These are phyloP conservation scores for Iris macrosiphon DNA, from an alignment of 106 monocot genomes.

Conservation along the genomic window DNA sequence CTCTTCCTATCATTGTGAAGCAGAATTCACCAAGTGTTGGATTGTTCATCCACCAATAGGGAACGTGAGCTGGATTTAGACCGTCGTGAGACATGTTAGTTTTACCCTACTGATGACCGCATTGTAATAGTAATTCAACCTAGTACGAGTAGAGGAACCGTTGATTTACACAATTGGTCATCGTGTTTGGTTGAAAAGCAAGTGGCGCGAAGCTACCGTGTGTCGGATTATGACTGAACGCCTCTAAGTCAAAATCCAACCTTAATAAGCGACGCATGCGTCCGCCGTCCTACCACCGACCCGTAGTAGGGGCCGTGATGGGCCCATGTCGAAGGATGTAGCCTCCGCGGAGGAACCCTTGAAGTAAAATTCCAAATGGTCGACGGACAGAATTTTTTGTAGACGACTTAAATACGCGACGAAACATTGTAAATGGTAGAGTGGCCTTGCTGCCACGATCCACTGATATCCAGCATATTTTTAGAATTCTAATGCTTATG, in stretches of 20 bases:
- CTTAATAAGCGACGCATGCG: conserved; percentile 1
- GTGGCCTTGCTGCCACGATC: conserved; percentile 28
- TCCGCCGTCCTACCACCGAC: neutral
- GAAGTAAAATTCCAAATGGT: neutral
- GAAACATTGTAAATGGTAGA: conserved; percentile 22
- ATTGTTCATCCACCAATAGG: conserved; percentile 31
- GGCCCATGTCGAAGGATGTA: neutral
- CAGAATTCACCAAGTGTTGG: conserved; percentile 25
- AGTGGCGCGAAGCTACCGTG: conserved; percentile 40
- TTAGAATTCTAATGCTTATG: too few relatives aligned
- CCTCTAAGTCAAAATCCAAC: conserved; percentile 17
- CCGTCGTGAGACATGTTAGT: conserved; percentile 4
- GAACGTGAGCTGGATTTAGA: conserved; percentile 5
- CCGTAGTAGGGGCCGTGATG: conserved; percentile 2
- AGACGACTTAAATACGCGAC: conserved; percentile 22
- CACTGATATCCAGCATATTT: conserved; percentile 25
- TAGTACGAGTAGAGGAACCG: conserved; percentile 48
- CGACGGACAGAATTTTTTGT: conserved; percentile 6
- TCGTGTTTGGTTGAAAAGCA: conserved; percentile 50
- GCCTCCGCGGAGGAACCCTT: neutral
- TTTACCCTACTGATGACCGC: conserved; percentile 7
- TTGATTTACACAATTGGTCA: conserved; percentile 55
- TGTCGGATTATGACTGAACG: conserved; percentile 13
- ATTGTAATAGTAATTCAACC: conserved; percentile 27
- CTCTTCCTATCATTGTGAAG: conserved; percentile 30